Base-by-base conservation (phyloP, 1,284 basidiomycete genomes). In the Microbotryomycetes sp. region DNA sequence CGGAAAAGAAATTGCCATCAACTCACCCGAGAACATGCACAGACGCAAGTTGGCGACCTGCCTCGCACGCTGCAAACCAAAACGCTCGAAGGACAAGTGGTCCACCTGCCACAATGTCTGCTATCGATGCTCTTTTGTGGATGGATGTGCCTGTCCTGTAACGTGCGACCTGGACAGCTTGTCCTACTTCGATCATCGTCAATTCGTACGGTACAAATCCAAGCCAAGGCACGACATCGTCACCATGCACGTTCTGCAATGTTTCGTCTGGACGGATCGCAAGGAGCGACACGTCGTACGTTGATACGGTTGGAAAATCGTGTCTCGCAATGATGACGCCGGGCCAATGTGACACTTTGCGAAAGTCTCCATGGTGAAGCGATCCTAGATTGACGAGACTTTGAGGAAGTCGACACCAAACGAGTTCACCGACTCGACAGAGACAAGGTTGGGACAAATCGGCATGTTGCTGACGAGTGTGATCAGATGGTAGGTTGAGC, bases 151-250 rank as follows among this genome's bases (percentile, higher is more conserved):
- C 36, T 12, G 19, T 12, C 12, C 36, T 9, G 12, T 9, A 9
- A 12, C 19, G 36, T 42, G 36, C 36, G 19, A 19, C 36, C 36
- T 42, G 36, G 19, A 42, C 36, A 19, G 36, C 36, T 19, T 42
- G 36, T 42, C 12, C 19, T 9, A 42, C 36, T 19, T 42, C 36
- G 36, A 12, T 12, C 36, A 19, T n/a, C 9, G 50, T 25, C 7
- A 52, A 29, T 12, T 30, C 50, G 26, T 30, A 45, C 12, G 66
- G 63, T 32, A 65, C 42, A 57, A 59, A 68, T 9, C 54, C 53
- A 4, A 61, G 14, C 61, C 61, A 68, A 7, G 66, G 63, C 28
- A 63, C 25, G 19, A 65, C 51, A 36, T 66, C 63, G 26, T 60
- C 62, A 4, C 32, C 25, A 23, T 49, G 31, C n/a, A 63, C 61